Conservation (phyloP, 495 filamentous ascomycete species). For the Penicillium coffeae region DNA sequence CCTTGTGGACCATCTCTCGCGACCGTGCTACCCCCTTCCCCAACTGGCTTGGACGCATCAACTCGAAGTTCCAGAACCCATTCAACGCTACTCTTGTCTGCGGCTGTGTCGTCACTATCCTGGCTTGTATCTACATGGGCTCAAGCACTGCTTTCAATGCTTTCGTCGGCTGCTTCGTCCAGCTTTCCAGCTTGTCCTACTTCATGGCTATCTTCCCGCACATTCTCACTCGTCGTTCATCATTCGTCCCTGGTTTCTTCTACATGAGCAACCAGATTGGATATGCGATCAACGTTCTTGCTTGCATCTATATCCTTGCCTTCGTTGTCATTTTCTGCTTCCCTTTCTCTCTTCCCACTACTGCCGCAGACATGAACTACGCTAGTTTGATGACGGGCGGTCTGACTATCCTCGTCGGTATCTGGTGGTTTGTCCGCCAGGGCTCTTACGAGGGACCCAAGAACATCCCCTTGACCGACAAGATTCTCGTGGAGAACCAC, state of each 20-base stretch:
- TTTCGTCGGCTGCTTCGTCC: slow-evolving; percentile 67
- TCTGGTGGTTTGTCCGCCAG: slow-evolving; percentile 40
- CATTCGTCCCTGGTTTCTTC: slow-evolving; percentile 66
- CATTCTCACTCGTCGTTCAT: slow-evolving; percentile 58
- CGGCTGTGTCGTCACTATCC: slow-evolving; percentile 55
- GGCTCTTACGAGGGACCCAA: slow-evolving; percentile 35
- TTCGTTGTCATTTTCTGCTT: slow-evolving; percentile 81
- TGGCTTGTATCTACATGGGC: slow-evolving; percentile 74
- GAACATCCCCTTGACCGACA: slow-evolving; percentile 36
- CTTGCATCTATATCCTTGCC: slow-evolving; percentile 60
- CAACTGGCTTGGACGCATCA: slow-evolving; percentile 36
- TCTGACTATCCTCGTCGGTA: slow-evolving; percentile 42
- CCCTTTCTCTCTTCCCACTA: slow-evolving; percentile 57
- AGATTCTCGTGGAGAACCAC: slow-evolving; percentile 20
- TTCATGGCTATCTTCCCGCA: slow-evolving; percentile 73
- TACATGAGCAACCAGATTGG: slow-evolving; percentile 59
- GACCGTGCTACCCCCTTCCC: slow-evolving; percentile 57
- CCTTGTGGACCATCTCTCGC: slow-evolving; percentile 78
- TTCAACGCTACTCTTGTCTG: slow-evolving; percentile 63
- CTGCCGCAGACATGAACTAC: slow-evolving; percentile 65
- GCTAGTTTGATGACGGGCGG: slow-evolving; percentile 63
- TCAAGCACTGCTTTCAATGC: slow-evolving; percentile 70
- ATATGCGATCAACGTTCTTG: slow-evolving; percentile 53
- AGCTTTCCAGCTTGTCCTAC: slow-evolving; percentile 70
- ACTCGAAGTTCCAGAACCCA: slow-evolving; percentile 54